Base-by-base conservation (phyloP, 371 early-diverging fungal species). In the Smittium mucronatum region DNA sequence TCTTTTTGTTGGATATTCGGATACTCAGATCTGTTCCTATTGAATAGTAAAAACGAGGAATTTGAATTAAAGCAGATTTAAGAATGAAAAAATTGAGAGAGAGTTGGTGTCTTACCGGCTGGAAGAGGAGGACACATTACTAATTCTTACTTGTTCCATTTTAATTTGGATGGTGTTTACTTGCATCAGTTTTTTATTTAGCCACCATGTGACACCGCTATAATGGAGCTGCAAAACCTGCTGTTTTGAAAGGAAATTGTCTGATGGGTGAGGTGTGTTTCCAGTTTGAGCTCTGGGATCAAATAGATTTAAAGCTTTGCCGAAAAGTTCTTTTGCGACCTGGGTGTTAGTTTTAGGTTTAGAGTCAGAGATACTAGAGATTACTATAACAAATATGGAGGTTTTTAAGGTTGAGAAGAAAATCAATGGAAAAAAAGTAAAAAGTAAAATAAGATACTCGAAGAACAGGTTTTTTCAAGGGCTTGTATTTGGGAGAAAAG, bases 191-290 rank as follows among this genome's bases (percentile, higher is more conserved):
- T 70, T 63, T 28, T 74, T 34, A 32, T 75, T 78, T 17, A 78
- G 68, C 73, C 73, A 78, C 78, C 78, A 78, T 30, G 73, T 70
- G 1, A 78, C 72, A 1, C 78, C 75, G 71, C 79, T 73, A 64
- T 78, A 75, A 36, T 75, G 70, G 15, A 78, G 73, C 59, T 77
- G 75, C 21, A 67, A 34, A 1, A 71, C 47, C 36, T 78, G 74
- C 34, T 25, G 70, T 2, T 34, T 21, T 15, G n/a, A 26, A 33
- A 47, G 2, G 33, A n/a, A n/a, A 63, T 57, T 2, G 8, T 57
- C 25, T 63, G 15, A 15, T 2, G 5, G 5, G 5, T 68, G 8
- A 31, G 2, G 36, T 5, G 34, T 2, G 5, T 35, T 34, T 67
- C 36, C 15, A 28, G 8, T 26, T 30, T 16, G 63, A n/a, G 2